Evolutionary conservation across 148 eudicot genomes (phyloP), one percentile per base, ranked within the genome.

Genomic region (Chenopodium suecicum): DNA sequence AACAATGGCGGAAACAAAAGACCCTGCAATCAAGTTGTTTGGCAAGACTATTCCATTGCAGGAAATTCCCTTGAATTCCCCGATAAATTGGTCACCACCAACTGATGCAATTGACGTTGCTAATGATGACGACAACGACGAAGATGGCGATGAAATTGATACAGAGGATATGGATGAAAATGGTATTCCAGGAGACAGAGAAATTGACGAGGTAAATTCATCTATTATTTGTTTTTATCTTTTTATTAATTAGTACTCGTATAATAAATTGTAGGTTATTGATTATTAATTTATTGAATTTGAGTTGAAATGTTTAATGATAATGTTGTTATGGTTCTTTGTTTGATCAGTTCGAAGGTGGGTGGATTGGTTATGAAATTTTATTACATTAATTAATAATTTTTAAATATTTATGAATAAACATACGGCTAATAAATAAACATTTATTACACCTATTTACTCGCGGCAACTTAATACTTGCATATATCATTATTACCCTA

Each of bases 11-110:
- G 86, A 87, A 66, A 37, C 65, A 3, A 88, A 84, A 77, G 91
- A 90, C 79, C 88, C 92, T 9, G 89, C 89, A 50, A 86, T 90
- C 10, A 90, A 90, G 86, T 87, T 90, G 19, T 90, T 90, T 67
- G 92, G 92, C 14, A 90, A 88, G 76, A 90, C 90, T 72, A 90
- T 90, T 76, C 86, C 85, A 20, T 67, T 88, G 64, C 80, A 83
- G 4, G 85, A 87, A 25, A 67, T 41, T 50, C 44, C 63, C 32
- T 27, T 70, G 62, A 23, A 56, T 3, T 56, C 62, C 62, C 62
- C 62, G 1, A 17, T 14, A 17, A 13, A 50, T 6, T 41, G 44
- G 44, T 41, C 44, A 41, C 62, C 7, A 56, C 17, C 17, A 13
- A 50, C 54, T 50, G 14, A 50, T 23, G 31, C 23, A 23, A 19